Conservation (phyloP, 208 protist species). For the Trypanosoma cruzi region DNA sequence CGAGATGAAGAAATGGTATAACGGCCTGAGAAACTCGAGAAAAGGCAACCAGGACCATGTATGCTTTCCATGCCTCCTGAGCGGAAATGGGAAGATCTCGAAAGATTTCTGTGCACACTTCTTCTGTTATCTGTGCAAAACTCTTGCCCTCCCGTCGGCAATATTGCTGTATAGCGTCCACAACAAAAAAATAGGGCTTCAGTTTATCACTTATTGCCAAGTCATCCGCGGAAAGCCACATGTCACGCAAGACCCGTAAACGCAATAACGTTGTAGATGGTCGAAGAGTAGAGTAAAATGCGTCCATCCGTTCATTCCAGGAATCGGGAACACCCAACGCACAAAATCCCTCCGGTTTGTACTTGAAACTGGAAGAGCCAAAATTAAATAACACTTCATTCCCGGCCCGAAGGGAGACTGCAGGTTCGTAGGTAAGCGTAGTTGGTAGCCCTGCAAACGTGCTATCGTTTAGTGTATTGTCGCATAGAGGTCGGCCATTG, state of each 20-base stretch:
- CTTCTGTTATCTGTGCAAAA: constrained; percentile 59
- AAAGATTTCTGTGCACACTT: constrained; percentile 30
- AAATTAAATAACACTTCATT: constrained; percentile 91
- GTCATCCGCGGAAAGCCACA: constrained; percentile 40
- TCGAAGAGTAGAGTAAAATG: constrained; percentile 80
- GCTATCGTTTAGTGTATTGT: constrained; percentile 21
- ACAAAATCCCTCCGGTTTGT: constrained; percentile 89
- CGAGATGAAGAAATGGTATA: constrained; percentile 78
- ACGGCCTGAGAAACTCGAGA: constrained; percentile 70
- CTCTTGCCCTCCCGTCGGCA: constrained; percentile 46
- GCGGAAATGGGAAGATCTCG: constrained; percentile 21
- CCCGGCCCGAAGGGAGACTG: constrained; percentile 81
- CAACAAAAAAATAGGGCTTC: constrained; percentile 29
- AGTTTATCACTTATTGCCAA: constrained; percentile 13
- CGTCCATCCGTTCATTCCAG: constrained; percentile 91
- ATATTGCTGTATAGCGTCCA: constrained; percentile 40
- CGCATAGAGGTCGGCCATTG: constrained; percentile 76
- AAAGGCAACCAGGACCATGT: constrained; percentile 70
- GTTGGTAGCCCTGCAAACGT: constrained; percentile 26
- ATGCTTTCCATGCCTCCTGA: constrained; percentile 46
- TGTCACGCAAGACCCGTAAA: constrained; percentile 45
- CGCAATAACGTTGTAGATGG: constrained; percentile 52
- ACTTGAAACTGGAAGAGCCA: constrained; percentile 81
- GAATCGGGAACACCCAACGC: constrained; percentile 90
- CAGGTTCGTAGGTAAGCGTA: constrained; percentile 61